Evolutionary conservation across 2,329 filamentous ascomycete species (phyloP).

Genomic region (Verticillium nonalfalfae): DNA sequence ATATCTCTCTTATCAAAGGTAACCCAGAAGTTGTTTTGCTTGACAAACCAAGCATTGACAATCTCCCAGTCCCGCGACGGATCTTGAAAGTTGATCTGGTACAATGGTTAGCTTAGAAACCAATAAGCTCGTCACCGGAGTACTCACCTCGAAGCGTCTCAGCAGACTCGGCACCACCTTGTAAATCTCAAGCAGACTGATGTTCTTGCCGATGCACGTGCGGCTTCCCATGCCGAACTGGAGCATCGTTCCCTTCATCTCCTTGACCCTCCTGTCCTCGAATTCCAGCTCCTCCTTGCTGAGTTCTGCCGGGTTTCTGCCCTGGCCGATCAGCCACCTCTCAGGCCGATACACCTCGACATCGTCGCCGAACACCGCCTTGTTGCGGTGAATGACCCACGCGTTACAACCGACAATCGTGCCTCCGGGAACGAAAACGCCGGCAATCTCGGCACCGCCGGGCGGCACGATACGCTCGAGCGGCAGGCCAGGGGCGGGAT

Average conservation of each 20-base stretch:
- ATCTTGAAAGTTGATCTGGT: constrained; percentile 46
- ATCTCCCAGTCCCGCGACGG: constrained; percentile 50
- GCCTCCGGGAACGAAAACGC: constrained; percentile 56
- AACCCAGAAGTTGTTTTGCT: constrained; percentile 49
- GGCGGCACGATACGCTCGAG: constrained; percentile 68
- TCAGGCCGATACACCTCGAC: constrained; percentile 63
- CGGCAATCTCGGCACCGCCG: constrained; percentile 57
- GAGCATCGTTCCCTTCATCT: constrained; percentile 65
- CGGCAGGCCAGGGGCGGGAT: constrained; percentile 67
- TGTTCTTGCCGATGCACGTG: constrained; percentile 66
- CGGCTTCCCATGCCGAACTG: constrained; percentile 67
- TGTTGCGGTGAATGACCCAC: constrained; percentile 66
- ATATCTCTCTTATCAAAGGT: constrained; percentile 36
- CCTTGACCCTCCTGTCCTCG: constrained; percentile 49
- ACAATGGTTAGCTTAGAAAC: not conserved
- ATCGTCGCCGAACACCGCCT: constrained; percentile 62
- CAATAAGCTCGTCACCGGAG: not conserved
- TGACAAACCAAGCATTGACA: constrained; percentile 58
- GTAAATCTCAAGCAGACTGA: constrained; percentile 56
- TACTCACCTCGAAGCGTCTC: constrained; percentile 54
- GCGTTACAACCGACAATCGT: constrained; percentile 70
- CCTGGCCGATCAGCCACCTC: constrained; percentile 50
- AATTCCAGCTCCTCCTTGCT: constrained; percentile 20
- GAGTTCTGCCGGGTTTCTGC: not conserved
- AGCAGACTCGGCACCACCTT: constrained; percentile 56